phyloP scores from a whole-genome alignment of 75 land plant species.

The Cupressus sempervirens region DNA sequence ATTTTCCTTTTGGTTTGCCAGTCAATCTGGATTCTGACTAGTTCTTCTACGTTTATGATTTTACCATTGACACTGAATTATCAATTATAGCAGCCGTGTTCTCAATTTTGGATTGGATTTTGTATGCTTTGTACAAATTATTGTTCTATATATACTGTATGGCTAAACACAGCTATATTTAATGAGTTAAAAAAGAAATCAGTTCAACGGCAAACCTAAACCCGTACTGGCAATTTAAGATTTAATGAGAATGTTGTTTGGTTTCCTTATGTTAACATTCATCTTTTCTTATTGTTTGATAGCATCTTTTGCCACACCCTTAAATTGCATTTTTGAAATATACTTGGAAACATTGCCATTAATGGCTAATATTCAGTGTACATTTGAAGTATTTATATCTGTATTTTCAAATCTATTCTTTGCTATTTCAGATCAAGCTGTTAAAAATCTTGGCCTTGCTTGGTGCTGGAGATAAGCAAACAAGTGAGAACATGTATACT shows the following conservation, averaged over 20 bases:
- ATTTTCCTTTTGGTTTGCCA: too few relatives aligned
- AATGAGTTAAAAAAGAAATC: too few relatives aligned
- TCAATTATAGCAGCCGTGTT: too few relatives aligned
- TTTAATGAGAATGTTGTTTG: neutral
- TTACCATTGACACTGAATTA: too few relatives aligned
- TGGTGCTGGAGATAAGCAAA: slow-evolving; percentile 82
- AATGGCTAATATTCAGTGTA: neutral
- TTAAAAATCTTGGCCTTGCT: slow-evolving; percentile 84
- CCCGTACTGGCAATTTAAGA: neutral
- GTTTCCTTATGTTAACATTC: neutral
- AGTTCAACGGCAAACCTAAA: neutral
- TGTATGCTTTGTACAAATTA: too few relatives aligned
- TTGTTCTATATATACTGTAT: too few relatives aligned
- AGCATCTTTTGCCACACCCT: neutral
- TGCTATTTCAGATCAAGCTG: slow-evolving; percentile 67
- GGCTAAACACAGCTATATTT: too few relatives aligned
- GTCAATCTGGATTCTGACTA: too few relatives aligned
- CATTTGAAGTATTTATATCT: neutral
- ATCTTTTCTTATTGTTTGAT: neutral
- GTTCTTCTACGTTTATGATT: too few relatives aligned
- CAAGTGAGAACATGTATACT: slow-evolving; percentile 89
- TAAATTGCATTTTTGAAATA: neutral
- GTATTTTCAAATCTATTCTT: neutral
- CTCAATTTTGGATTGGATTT: too few relatives aligned
- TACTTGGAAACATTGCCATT: neutral